Evolutionary conservation across 768 basidiomycete species (phyloP).

Genomic region (Lepiota venenata): DNA sequence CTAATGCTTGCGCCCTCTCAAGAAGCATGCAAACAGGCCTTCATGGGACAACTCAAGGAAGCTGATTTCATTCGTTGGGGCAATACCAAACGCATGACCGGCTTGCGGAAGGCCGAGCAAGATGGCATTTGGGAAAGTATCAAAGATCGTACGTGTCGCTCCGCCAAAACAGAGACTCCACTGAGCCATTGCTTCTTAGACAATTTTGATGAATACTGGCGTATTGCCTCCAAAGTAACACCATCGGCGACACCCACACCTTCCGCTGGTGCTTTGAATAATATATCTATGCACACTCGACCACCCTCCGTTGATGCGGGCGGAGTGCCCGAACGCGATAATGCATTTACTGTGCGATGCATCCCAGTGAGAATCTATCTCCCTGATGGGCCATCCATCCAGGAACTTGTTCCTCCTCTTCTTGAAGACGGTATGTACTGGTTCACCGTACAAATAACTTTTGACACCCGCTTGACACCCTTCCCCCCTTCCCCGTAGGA

Average conservation of each 20-base stretch:
- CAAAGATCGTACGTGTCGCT: constrained; percentile 72
- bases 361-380: constrained; percentile 89
- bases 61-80: constrained; percentile 98
- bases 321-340: constrained; percentile 63
- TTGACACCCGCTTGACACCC: neutral
- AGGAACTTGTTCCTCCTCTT: constrained; percentile 83
- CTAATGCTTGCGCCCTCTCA: constrained; percentile 75
- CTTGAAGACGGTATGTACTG: constrained; percentile 65
- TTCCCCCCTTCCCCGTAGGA: constrained; percentile 40
- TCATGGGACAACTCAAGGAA: constrained; percentile 95
- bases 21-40: constrained; percentile 89
- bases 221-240: constrained; percentile 89
- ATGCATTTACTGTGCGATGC: constrained; percentile 83
- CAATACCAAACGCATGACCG: constrained; percentile 90
- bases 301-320: constrained; percentile 62
- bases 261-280: constrained; percentile 55
- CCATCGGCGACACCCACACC: constrained; percentile 73
- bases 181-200: constrained; percentile 45
- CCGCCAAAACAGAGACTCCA: constrained; percentile 6
- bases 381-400: constrained; percentile 86
- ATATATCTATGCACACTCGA: constrained; percentile 60
- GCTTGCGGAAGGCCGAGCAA: constrained; percentile 86
- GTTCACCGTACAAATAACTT: constrained; percentile 1
- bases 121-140: constrained; percentile 98
- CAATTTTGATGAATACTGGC: constrained; percentile 95